phyloP scores from a whole-genome alignment of 345 rosid genomes.

The Gossypium turneri region DNA sequence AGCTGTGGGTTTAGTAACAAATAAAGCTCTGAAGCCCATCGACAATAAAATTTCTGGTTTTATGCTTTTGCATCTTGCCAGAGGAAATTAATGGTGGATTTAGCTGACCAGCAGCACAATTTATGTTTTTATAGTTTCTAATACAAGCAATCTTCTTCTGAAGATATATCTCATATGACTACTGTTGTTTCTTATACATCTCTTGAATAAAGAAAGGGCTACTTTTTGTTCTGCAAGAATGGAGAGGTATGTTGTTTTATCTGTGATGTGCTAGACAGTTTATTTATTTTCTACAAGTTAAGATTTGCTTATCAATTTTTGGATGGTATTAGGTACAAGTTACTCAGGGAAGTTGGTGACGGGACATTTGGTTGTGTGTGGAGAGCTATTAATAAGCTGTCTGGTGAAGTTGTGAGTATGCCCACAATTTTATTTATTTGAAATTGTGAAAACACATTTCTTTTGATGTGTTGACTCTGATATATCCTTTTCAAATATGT shows the following conservation, averaged over 20 bases:
- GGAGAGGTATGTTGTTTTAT: conserved; percentile 66
- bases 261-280: neutral
- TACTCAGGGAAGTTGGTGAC: conserved; percentile 89
- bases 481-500: neutral
- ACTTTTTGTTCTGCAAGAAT: conserved; percentile 40
- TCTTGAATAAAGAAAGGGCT: conserved; percentile 48
- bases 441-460: neutral
- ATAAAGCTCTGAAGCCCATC: conserved; percentile 51
- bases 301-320: neutral
- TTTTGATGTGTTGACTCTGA: neutral
- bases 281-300: neutral
- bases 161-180: conserved; percentile 37
- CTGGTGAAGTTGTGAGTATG: conserved; percentile 84
- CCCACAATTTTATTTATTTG: conserved; percentile 5
- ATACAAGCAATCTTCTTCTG: conserved; percentile 23
- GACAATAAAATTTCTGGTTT: conserved; percentile 30
- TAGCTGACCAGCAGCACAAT: conserved; percentile 30
- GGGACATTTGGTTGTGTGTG: conserved; percentile 97
- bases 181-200: conserved; percentile 28
- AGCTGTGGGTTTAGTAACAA: conserved; percentile 39
- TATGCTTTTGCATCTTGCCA: conserved; percentile 19
- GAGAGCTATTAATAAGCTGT: conserved; percentile 70
- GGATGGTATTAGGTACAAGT: conserved; percentile 53
- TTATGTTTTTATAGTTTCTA: conserved; percentile 23
- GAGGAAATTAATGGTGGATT: conserved; percentile 35